These are phyloP conservation scores for Escovopsis sp. DNA, from an alignment of 2,329 filamentous ascomycete species.

Conservation along the genomic window DNA sequence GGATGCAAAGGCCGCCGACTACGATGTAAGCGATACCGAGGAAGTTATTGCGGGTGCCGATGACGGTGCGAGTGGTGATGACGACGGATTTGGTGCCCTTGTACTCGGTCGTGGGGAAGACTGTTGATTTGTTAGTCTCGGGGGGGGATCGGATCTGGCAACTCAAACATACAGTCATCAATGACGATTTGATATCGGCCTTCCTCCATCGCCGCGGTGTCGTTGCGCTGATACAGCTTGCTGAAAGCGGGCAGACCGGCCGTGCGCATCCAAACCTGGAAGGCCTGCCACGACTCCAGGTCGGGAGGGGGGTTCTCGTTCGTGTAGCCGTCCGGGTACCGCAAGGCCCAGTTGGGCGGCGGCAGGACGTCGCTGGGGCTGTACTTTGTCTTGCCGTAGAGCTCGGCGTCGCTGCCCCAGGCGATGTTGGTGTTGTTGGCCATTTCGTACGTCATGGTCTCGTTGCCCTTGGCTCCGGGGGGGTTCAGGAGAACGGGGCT, in stretches of 20 bases:
- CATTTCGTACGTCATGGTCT: conserved; percentile 54
- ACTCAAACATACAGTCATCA: conserved; percentile 51
- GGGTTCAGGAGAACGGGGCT: conserved; percentile 48
- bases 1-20: conserved; percentile 81
- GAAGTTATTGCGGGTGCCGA: conserved; percentile 92
- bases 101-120: conserved; percentile 66
- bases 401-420: conserved; percentile 67
- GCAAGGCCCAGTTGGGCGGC: conserved; percentile 69
- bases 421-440: conserved; percentile 60
- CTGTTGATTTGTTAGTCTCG: conserved; percentile 27
- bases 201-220: conserved; percentile 47
- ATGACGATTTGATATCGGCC: conserved; percentile 70
- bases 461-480: conserved; percentile 13
- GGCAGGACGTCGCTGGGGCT: conserved; percentile 52
- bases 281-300: conserved; percentile 61
- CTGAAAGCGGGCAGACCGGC: conserved; percentile 88
- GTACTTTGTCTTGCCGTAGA: conserved; percentile 63
- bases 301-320: conserved; percentile 51
- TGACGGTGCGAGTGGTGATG: conserved; percentile 77
- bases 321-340: conserved; percentile 59
- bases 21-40: conserved; percentile 92
- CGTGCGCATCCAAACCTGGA: conserved; percentile 98
- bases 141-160: too few species aligned
- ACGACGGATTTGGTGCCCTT: conserved; percentile 81
- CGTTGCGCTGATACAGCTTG: conserved; percentile 80